Percentiles rank a stretch among this genome's conserved stretches.
Evolutionary conservation across 805 yeast genomes (phyloP).

Genomic region (Maudiozyma saulgeensis): DNA sequence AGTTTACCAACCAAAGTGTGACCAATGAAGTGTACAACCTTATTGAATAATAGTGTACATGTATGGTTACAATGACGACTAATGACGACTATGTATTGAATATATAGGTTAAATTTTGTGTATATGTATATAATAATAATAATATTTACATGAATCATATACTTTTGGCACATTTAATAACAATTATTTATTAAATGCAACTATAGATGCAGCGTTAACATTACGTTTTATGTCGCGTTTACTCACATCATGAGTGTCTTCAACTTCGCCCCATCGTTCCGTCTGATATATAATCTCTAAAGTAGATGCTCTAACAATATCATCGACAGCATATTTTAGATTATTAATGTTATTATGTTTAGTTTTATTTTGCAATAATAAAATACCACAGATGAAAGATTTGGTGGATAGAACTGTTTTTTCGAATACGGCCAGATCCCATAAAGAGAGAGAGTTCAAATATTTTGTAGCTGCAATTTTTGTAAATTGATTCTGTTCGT

Average conservation of each 20-base stretch:
- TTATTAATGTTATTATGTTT: conserved; percentile 2
- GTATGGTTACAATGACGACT: background rate
- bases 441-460: conserved; percentile 51
- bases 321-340: conserved; percentile 44
- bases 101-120: background rate
- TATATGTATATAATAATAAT: conserved; percentile 5
- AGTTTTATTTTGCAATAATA: conserved; percentile 44
- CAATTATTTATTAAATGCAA: conserved; percentile 30
- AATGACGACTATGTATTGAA: background rate
- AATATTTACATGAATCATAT: conserved; percentile 1
- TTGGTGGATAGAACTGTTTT: conserved; percentile 79
- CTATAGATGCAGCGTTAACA: conserved; percentile 66
- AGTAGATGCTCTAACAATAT: conserved; percentile 66
- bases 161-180: background rate
- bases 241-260: conserved; percentile 97
- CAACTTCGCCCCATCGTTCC: conserved; percentile 94
- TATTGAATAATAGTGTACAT: background rate
- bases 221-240: conserved; percentile 79
- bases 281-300: conserved; percentile 82
- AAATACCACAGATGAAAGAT: conserved; percentile 74
- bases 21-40: conserved; percentile 18
- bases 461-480: conserved; percentile 55
- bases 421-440: conserved; percentile 84
- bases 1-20: conserved; percentile 14
- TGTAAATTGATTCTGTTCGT: conserved; percentile 53